Evolutionary conservation across 2,329 filamentous ascomycete genomes (phyloP).

Genomic region (Aureobasidium sp.): DNA sequence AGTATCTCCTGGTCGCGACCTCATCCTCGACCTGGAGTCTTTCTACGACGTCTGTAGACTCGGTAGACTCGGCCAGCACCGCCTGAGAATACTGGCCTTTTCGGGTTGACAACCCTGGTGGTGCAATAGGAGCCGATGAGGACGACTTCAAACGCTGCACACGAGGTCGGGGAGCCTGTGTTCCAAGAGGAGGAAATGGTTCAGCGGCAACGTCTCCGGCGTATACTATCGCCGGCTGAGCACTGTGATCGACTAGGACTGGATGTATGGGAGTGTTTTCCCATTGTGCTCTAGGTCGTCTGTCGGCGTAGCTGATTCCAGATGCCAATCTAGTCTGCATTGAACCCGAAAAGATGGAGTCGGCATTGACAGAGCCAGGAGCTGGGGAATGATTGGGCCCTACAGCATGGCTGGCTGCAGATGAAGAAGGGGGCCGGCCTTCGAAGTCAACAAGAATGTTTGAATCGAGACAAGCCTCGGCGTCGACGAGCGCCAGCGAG

Average conservation of each 20-base stretch:
- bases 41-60: background rate
- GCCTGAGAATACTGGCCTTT: background rate
- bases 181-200: background rate
- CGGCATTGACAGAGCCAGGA: background rate
- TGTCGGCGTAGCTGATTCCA: background rate
- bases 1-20: background rate
- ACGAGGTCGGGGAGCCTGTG: background rate
- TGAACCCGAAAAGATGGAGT: background rate
- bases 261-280: background rate
- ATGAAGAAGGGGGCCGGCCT: background rate
- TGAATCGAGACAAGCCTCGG: background rate
- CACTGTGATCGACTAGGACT: background rate
- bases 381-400: background rate
- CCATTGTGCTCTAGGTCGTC: background rate
- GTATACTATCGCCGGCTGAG: background rate
- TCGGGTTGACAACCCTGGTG: background rate
- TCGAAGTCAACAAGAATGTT: background rate
- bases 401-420: background rate
- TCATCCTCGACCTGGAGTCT: background rate
- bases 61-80: background rate
- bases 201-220: background rate
- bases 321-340: background rate
- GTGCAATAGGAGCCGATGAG: background rate
- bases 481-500: background rate
- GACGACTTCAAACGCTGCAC: background rate